Evolutionary conservation across 1,284 basidiomycete species (phyloP).

Genomic region (Volvariella volvacea): DNA sequence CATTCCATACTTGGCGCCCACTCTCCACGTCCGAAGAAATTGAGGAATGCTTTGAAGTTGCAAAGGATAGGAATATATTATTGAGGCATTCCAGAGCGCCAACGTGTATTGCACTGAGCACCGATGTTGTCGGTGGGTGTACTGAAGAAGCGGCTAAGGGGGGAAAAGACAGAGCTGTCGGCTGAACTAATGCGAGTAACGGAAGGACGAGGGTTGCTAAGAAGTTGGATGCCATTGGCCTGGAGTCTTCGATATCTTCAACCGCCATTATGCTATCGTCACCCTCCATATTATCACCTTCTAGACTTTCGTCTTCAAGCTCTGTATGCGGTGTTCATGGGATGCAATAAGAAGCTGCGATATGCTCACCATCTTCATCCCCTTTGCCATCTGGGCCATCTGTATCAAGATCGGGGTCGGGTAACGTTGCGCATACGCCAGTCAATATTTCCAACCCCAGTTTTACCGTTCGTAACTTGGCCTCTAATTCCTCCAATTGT

Average conservation of each 20-base stretch:
- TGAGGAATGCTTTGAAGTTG: constrained; percentile 34
- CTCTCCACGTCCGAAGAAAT: constrained; percentile 38
- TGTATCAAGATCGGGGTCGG: constrained; percentile 53
- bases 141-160: constrained; percentile 58
- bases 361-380: constrained; percentile 9
- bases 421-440: constrained; percentile 80
- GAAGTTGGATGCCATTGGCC: constrained; percentile 16
- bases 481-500: constrained; percentile 72
- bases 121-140: constrained; percentile 83
- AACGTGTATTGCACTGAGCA: constrained; percentile 74
- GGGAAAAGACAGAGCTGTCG: constrained; percentile 77
- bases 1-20: constrained; percentile 53
- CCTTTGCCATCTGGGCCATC: constrained; percentile 21
- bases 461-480: constrained; percentile 65
- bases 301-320: constrained; percentile 21
- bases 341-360: neutral
- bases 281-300: constrained; percentile 26
- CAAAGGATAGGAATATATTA: constrained; percentile 79
- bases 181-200: constrained; percentile 61
- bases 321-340: constrained; percentile 8
- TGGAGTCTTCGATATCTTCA: neutral
- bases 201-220: constrained; percentile 50
- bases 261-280: constrained; percentile 23
- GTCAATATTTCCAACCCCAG: constrained; percentile 83
- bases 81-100: constrained; percentile 86